phyloP scores from a whole-genome alignment of 2,329 filamentous ascomycete species.

The Curvularia verruculosa region DNA sequence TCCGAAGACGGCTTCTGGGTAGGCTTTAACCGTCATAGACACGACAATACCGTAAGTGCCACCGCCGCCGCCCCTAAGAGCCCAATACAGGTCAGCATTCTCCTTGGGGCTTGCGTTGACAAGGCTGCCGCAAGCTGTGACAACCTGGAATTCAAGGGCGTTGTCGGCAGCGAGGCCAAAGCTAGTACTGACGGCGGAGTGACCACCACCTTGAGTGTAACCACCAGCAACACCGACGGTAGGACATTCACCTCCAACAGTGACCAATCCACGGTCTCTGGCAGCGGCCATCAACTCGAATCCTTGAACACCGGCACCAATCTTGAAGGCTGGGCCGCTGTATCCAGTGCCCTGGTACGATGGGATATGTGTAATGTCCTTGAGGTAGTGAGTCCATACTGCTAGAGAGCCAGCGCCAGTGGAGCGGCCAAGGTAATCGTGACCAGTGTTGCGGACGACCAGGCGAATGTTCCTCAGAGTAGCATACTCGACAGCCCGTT shows the following conservation, averaged over 20 bases:
- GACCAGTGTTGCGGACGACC: conserved; percentile 39
- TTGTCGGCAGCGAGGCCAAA: conserved; percentile 45
- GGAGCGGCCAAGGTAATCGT: conserved; percentile 36
- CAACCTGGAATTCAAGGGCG: conserved; percentile 30
- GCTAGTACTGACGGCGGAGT: conserved; percentile 57
- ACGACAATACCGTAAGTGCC: conserved; percentile 35
- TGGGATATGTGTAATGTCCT: conserved; percentile 23
- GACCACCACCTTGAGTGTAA: conserved; percentile 53
- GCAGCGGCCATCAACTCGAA: conserved; percentile 30
- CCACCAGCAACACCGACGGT: conserved; percentile 55
- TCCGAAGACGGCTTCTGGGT: conserved; percentile 25
- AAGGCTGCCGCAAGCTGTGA: conserved; percentile 28
- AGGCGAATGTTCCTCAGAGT: conserved; percentile 33
- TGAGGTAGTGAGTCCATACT: conserved; percentile 32
- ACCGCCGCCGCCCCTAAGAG: conserved; percentile 36
- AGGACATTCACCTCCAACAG: conserved; percentile 34
- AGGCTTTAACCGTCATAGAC: conserved; percentile 29
- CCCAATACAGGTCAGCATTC: conserved; percentile 38
- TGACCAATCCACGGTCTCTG: conserved; percentile 22
- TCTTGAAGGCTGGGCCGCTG: conserved; percentile 25
- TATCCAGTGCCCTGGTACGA: conserved; percentile 20
- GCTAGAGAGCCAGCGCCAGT: conserved; percentile 22
- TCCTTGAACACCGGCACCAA: conserved; percentile 37
- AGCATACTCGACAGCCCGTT: conserved; percentile 31
- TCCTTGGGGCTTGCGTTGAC: conserved; percentile 24